phyloP scores from a whole-genome alignment of 306 rosid species.

The Quercus alba region DNA sequence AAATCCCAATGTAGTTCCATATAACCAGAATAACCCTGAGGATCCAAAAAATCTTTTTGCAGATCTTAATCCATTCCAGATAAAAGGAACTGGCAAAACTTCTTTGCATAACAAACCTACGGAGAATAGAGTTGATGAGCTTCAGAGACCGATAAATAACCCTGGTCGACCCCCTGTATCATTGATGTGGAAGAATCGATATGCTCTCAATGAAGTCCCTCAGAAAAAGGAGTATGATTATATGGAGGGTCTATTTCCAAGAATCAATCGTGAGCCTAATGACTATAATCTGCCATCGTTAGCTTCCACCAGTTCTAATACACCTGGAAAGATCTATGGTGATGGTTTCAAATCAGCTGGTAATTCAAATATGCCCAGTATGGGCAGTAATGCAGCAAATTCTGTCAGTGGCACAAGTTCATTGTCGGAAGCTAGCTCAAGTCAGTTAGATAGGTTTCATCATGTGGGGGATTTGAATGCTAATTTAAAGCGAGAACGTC shows the following conservation, averaged over 20 bases:
- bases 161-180: constrained; percentile 59
- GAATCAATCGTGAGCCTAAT: constrained; percentile 53
- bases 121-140: constrained; percentile 66
- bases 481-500: constrained; percentile 28
- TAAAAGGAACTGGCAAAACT: constrained; percentile 84
- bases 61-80: constrained; percentile 86
- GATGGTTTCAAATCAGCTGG: constrained; percentile 41
- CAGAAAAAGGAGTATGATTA: constrained; percentile 49
- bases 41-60: constrained; percentile 79
- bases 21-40: constrained; percentile 56
- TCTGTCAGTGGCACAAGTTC: constrained; percentile 29
- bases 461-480: constrained; percentile 36
- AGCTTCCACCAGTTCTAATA: constrained; percentile 53
- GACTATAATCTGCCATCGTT: constrained; percentile 53
- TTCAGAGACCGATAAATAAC: constrained; percentile 45
- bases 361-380: constrained; percentile 32
- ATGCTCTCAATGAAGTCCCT: constrained; percentile 76
- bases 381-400: constrained; percentile 34
- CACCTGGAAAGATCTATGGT: constrained; percentile 46
- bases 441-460: constrained; percentile 30
- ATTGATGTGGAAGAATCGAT: constrained; percentile 75
- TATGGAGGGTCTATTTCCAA: constrained; percentile 33
- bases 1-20: constrained; percentile 83
- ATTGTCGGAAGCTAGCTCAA: constrained; percentile 20
- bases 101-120: constrained; percentile 49